Evolutionary conservation across 352 stramenopile species (phyloP), one percentile per base, ranked within the genome.

Genomic region (Pythium scleroteichum): DNA sequence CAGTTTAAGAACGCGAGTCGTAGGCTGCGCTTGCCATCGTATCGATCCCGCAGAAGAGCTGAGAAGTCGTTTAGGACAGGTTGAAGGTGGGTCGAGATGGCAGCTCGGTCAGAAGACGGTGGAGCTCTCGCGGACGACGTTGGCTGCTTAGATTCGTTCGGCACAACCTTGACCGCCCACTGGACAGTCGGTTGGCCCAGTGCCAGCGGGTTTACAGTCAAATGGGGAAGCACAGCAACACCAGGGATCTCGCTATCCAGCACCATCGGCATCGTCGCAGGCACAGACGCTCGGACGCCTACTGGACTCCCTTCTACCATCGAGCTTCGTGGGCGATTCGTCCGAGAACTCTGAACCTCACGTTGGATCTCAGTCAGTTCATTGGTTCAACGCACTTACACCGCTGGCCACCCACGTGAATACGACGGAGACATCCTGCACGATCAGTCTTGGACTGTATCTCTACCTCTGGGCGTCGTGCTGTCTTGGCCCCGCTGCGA

Each of bases 1-100:
- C 78, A 88, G 24, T 75, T 83, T 26, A 79, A 70, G 65, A 88
- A 88, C 38, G 76, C 76, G 26, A 68, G 52, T 7, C 76, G 78
- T 19, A 85, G 49, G 32, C 74, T 85, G 4, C 78, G 74, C 38
- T 85, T 88, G 24, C 79, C 78, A 9, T 81, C 68, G 53, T 86
- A 88, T 3, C 75, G 76, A n/a, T 88, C 78, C 3, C 62, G 76
- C 23, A 88, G 47, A 29, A 88, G 50, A 10, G 39, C 39, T 10
- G 66, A 69, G 52, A 88, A 81, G 39, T 82, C 69, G 0, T 58
- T 44, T 17, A 85, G 48, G 14, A 71, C 65, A 4, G 40, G 52
- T 14, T 46, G 13, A 6, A 61, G n/a, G 9, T 50, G 27, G 3
- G 42, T 23, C 44, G 53, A 26, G 2, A 16, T 13, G 40, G 52